Conservation (phyloP, 108 stramenopile species). For the Pseudonitzschia multiseries region DNA sequence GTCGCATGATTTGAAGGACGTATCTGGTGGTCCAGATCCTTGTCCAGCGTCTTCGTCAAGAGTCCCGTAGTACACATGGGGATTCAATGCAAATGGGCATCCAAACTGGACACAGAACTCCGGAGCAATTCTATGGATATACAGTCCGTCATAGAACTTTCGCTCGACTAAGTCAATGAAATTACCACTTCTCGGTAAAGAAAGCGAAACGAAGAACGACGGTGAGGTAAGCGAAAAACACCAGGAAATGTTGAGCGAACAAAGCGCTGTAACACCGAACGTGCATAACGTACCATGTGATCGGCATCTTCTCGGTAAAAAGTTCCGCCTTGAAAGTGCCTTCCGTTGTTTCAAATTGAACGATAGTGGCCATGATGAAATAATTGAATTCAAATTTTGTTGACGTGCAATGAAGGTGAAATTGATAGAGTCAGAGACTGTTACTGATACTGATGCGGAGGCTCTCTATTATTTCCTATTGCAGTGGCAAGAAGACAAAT, state of each 20-base stretch:
- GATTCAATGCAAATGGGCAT: constrained; percentile 44
- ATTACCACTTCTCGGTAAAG: constrained; percentile 31
- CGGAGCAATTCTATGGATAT: constrained; percentile 78
- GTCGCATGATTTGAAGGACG: constrained; percentile 37
- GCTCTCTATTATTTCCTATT: too few relatives aligned
- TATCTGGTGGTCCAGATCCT: constrained; percentile 42
- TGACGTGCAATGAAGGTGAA: background rate
- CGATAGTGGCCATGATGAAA: constrained; percentile 29
- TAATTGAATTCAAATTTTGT: background rate
- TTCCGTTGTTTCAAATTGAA: constrained; percentile 45
- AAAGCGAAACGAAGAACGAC: background rate
- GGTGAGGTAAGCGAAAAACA: background rate
- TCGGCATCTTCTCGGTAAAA: constrained; percentile 55
- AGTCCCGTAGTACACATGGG: constrained; percentile 41
- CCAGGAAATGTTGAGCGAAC: background rate
- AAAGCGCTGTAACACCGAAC: too few relatives aligned
- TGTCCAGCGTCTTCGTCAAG: constrained; percentile 49
- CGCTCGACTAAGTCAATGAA: constrained; percentile 54
- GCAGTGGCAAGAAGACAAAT: too few relatives aligned
- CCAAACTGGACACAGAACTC: constrained; percentile 70
- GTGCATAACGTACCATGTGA: constrained; percentile 36
- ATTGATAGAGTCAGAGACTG: background rate
- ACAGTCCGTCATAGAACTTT: constrained; percentile 74
- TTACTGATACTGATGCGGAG: too few relatives aligned
- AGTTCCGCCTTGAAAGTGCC: constrained; percentile 55